A percentile compares a stretch with the other conserved stretches of the same genome.
These are phyloP conservation scores for Yarrowia porcina DNA, from an alignment of 805 yeast genomes.

Conservation along the genomic window DNA sequence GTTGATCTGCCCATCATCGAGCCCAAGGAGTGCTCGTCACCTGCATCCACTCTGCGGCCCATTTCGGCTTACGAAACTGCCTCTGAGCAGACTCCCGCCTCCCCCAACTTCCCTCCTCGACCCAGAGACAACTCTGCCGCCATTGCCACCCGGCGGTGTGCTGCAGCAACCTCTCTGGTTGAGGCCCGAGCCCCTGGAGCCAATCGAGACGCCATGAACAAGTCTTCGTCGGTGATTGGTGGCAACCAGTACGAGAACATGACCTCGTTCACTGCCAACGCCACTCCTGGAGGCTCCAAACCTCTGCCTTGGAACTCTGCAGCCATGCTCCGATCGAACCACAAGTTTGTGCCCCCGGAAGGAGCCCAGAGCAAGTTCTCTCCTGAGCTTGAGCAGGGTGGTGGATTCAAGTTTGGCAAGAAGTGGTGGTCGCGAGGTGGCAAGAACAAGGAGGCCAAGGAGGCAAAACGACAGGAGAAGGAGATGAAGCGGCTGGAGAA, in stretches of 20 bases:
- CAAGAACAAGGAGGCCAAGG: not conserved
- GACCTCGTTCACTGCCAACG: not conserved
- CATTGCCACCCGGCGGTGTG: not conserved
- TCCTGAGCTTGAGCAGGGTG: not conserved
- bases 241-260: constrained; percentile 17
- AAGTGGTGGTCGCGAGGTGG: not conserved
- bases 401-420: constrained; percentile 12
- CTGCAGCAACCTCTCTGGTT: not conserved
- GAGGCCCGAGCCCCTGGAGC: not conserved
- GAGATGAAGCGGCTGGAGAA: constrained; percentile 3
- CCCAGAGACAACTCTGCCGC: constrained; percentile 15
- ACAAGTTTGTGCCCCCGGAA: constrained; percentile 16
- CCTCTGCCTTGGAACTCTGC: not conserved
- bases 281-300: not conserved
- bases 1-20: not conserved
- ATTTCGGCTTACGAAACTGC: not conserved
- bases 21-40: not conserved
- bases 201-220: not conserved
- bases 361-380: constrained; percentile 6
- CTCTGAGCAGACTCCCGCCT: not conserved
- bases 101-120: constrained; percentile 8
- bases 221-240: constrained; percentile 18
- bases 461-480: constrained; percentile 12
- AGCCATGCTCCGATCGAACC: constrained; percentile 8
- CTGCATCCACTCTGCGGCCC: constrained; percentile 11